Evolutionary conservation across 495 filamentous ascomycete genomes (phyloP).

Genomic region (Aspergillus avenaceus): DNA sequence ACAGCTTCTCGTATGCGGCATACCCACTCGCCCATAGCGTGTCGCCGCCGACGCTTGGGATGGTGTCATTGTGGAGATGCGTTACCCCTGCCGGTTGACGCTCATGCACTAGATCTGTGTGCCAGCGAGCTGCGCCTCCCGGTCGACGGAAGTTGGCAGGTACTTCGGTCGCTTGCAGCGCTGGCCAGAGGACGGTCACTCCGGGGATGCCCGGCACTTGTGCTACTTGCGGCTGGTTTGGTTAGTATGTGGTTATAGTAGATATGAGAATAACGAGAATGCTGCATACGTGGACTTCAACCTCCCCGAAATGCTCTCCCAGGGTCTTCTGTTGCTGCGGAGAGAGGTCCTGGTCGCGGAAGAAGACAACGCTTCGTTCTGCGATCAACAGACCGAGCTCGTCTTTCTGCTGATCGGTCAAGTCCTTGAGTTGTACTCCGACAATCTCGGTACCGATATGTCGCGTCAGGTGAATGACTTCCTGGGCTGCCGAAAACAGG

Average conservation of each 20-base stretch:
- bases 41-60: constrained; percentile 63
- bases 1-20: constrained; percentile 67
- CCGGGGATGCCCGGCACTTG: constrained; percentile 65
- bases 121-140: constrained; percentile 63
- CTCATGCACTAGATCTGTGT: constrained; percentile 68
- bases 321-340: constrained; percentile 66
- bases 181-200: constrained; percentile 66
- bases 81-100: constrained; percentile 67
- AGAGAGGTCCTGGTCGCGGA: constrained; percentile 66
- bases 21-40: constrained; percentile 71
- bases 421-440: constrained; percentile 63
- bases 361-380: constrained; percentile 72
- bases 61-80: constrained; percentile 62
- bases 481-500: constrained; percentile 58
- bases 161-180: constrained; percentile 52
- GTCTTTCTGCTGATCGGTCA: constrained; percentile 63
- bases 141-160: constrained; percentile 57
- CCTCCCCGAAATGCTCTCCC: constrained; percentile 61
- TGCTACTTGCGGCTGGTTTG: constrained; percentile 57
- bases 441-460: constrained; percentile 72
- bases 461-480: constrained; percentile 60
- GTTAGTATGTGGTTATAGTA: background rate
- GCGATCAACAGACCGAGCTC: constrained; percentile 70
- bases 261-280: constrained; percentile 16
- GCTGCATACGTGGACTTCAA: constrained; percentile 67